Conservation (phyloP, 257 asterid species). For the Plantago ovata region DNA sequence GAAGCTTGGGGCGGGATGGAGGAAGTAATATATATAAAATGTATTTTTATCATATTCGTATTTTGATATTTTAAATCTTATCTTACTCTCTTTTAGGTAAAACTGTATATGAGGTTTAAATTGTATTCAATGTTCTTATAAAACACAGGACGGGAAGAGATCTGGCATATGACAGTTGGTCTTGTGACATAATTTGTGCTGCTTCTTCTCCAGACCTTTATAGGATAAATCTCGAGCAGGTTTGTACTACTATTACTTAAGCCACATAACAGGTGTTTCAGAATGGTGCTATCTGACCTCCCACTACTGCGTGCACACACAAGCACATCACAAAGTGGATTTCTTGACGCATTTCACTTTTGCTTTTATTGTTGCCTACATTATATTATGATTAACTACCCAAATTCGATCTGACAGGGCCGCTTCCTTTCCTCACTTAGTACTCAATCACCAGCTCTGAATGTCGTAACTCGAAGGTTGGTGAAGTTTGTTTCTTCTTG, state of each 20-base stretch:
- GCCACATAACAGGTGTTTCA: too few species aligned
- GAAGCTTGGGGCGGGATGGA: too few species aligned
- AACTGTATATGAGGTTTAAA: background rate
- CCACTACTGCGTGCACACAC: background rate
- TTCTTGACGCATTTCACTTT: background rate
- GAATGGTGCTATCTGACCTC: too few species aligned
- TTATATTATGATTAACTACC: background rate
- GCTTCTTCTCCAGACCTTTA: constrained; percentile 97
- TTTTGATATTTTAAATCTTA: too few species aligned
- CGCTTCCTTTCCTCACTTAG: constrained; percentile 78
- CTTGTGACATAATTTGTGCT: constrained; percentile 94
- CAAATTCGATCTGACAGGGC: constrained; percentile 48
- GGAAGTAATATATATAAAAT: too few species aligned
- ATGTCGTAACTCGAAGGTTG: constrained; percentile 90
- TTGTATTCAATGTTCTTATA: constrained; percentile 14
- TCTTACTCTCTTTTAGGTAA: too few species aligned
- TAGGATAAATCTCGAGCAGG: constrained; percentile 95
- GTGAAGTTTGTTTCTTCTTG: constrained; percentile 20
- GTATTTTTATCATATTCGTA: too few species aligned
- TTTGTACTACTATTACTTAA: constrained; percentile 25
- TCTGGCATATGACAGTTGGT: constrained; percentile 84
- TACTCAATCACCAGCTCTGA: constrained; percentile 87
- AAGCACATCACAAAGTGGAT: background rate
- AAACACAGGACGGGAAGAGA: constrained; percentile 96
- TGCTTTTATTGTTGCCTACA: background rate